These are phyloP conservation scores for Mrakia gelida DNA, from an alignment of 768 basidiomycete species.

Conservation along the genomic window DNA sequence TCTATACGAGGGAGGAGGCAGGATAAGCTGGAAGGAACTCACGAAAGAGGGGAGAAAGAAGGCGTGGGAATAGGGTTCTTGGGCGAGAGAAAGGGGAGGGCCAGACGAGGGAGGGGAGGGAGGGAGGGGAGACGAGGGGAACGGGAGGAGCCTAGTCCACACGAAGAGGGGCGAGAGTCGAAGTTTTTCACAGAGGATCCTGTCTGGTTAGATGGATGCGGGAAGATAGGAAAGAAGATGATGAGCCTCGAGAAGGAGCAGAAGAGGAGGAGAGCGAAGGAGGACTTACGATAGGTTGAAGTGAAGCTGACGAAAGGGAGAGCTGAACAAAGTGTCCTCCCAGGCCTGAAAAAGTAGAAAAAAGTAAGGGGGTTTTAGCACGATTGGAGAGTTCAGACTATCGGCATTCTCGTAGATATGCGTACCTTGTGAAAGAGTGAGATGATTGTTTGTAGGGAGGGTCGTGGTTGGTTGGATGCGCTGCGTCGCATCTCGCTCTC, in stretches of 20 bases:
- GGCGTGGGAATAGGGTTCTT: not conserved
- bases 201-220: not conserved
- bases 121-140: not conserved
- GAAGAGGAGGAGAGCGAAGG: not conserved
- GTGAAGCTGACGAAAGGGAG: constrained; percentile 5
- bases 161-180: not conserved
- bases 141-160: not conserved
- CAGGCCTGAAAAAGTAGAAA: not conserved
- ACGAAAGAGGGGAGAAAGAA: not conserved
- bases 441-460: not conserved
- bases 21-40: not conserved
- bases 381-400: not conserved
- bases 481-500: not conserved
- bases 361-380: not conserved
- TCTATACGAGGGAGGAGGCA: not conserved
- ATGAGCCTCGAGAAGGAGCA: not conserved
- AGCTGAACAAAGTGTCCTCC: not conserved
- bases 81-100: not conserved
- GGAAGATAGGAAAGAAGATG: not conserved
- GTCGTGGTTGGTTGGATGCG: not conserved
- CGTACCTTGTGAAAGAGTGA: not conserved
- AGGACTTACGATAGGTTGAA: not conserved
- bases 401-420: not conserved
- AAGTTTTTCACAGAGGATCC: not conserved
- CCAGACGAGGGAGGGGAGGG: not conserved